These are phyloP conservation scores for Mimosa bimucronata DNA, from an alignment of 306 rosid genomes.

Conservation along the genomic window DNA sequence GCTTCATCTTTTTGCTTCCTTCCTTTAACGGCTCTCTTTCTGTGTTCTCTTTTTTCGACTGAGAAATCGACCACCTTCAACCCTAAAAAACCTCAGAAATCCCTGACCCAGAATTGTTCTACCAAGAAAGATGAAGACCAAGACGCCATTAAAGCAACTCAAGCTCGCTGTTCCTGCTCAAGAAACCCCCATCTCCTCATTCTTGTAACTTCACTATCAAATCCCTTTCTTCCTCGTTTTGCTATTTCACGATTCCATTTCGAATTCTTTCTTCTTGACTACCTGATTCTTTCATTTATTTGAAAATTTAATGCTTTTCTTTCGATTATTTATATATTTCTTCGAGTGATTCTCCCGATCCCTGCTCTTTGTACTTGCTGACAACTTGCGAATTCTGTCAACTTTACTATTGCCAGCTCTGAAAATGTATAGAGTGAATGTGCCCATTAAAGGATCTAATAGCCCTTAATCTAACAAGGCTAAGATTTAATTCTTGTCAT, in stretches of 20 bases:
- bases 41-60: not conserved
- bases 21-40: slow-evolving; percentile 31
- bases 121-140: slow-evolving; percentile 65
- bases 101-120: not conserved
- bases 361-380: slow-evolving; percentile 15
- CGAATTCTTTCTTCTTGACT: not conserved
- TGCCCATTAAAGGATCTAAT: not conserved
- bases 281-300: not conserved
- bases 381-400: not conserved
- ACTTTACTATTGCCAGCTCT: not conserved
- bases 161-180: slow-evolving; percentile 90
- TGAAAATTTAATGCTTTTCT: not conserved
- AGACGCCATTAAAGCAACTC: slow-evolving; percentile 85
- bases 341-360: not conserved
- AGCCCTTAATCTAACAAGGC: not conserved
- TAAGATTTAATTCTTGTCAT: not conserved
- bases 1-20: slow-evolving; percentile 39
- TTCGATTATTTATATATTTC: not conserved
- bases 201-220: slow-evolving; percentile 55
- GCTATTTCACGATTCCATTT: slow-evolving; percentile 35
- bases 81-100: slow-evolving; percentile 14
- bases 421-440: not conserved
- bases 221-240: not conserved
- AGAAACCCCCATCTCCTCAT: slow-evolving; percentile 73
- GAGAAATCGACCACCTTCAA: not conserved